Evolutionary conservation across 2,329 filamentous ascomycete species (phyloP), one percentile per base, ranked within the genome.

Genomic region (Cladophialophora bantiana): DNA sequence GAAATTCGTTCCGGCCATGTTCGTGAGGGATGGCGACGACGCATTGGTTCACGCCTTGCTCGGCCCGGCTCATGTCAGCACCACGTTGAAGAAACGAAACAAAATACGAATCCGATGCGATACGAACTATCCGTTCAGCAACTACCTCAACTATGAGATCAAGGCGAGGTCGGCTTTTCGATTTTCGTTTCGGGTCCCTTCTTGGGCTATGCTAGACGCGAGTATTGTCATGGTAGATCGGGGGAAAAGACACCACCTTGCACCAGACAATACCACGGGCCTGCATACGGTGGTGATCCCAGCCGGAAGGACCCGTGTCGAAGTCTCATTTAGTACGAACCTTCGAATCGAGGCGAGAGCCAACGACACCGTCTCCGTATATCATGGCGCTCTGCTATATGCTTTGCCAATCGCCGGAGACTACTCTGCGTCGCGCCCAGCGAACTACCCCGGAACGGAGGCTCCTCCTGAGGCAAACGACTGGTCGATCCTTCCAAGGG

Each of bases 21-120:
- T 80, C 75, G 79, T 83, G 5, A 72, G 71, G 9, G 73, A 78
- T 2, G 82, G 80, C 3, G 71, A 77, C 2, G 75, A 77, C n/a
- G 82, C 82, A 2, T 70, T 87, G 13, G 82, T 79, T 0, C 85
- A 88, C 72, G 79, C 79, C 0, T 75, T 87, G 1, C 80, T 88
- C 2, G 76, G 80, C 7, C 84, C 85, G 1, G 79, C 77, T 2
- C 76, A 72, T 0, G 78, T 83, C 6, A 75, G 73, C 2, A 81
- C 82, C 3, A 76, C 72, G 4, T 73, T 84, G 9, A 70, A 68
- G 0, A 75, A 75, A 3, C 75, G 76, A 15, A 74, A 72, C 50
- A 68, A 77, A 18, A 80, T 85, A 7, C 78, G 73, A 0, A 76
- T 86, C 10, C 71, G 72, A 10, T 84, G 82, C 70, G 74, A 80